Evolutionary conservation across 345 rosid genomes (phyloP).

Genomic region (Aethionema arabicum): DNA sequence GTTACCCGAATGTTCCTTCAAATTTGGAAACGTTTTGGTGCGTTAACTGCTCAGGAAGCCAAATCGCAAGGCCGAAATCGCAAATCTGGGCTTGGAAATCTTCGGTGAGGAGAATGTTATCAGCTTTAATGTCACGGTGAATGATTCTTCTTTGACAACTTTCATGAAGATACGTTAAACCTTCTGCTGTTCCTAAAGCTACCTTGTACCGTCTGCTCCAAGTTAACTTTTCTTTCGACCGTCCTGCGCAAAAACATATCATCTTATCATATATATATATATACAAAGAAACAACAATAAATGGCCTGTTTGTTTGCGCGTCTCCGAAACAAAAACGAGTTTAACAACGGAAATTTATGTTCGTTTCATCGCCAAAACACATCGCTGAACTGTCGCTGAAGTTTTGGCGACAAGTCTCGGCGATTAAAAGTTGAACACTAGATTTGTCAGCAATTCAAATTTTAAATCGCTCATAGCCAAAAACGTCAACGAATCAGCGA

Average conservation of each 20-base stretch:
- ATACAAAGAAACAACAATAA: too few relatives aligned
- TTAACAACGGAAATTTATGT: too few relatives aligned
- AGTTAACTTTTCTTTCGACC: constrained; percentile 48
- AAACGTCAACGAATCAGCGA: too few relatives aligned
- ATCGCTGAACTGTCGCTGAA: too few relatives aligned
- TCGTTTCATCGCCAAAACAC: too few relatives aligned
- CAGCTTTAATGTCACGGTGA: constrained; percentile 94
- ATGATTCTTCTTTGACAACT: constrained; percentile 79
- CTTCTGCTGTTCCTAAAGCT: constrained; percentile 83
- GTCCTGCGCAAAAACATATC: constrained; percentile 36
- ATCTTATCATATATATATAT: background rate
- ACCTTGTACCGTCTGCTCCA: constrained; percentile 86
- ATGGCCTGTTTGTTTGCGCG: too few relatives aligned
- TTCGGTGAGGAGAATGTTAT: constrained; percentile 84
- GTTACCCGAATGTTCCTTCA: constrained; percentile 93
- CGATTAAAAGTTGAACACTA: too few relatives aligned
- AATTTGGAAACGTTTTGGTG: constrained; percentile 86
- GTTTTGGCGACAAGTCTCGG: too few relatives aligned
- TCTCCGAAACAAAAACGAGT: too few relatives aligned
- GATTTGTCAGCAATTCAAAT: too few relatives aligned
- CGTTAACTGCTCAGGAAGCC: constrained; percentile 85
- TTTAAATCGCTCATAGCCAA: too few relatives aligned
- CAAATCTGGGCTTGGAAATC: constrained; percentile 94
- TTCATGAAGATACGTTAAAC: constrained; percentile 84
- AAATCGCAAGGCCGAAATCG: constrained; percentile 92